Evolutionary conservation across 176 grass and related monocot genomes (phyloP), one percentile per base, ranked within the genome.

Genomic region (Stipa capillata): DNA sequence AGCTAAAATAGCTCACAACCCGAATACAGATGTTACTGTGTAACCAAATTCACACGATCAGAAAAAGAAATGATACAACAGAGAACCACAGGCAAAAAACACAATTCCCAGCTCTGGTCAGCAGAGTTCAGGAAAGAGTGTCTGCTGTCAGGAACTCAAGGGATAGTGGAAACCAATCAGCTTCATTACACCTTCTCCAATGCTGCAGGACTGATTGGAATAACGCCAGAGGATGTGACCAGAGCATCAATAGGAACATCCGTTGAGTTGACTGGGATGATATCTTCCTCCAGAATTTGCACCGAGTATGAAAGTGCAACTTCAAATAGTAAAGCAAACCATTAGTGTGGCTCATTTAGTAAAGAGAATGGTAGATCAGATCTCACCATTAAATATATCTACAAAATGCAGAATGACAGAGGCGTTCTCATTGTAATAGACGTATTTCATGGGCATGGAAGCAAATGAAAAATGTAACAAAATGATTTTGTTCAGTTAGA

Each of bases 181-280:
- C 77, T 59, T 49, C 6, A 43, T 74, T 50, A 61, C 76, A 94
- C 83, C 68, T 53, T 90, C 50, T 89, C 85, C 76, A 87, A 65
- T 0, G 92, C 87, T 18, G 84, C 68, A 71, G 83, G 29, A 63
- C 83, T 91, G 76, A 98, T 89, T 15, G 87, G 77, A 89, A 94
- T 83, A 25, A 98, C 75, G 33, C 91, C 92, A 34, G 76, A 62
- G 5, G 92, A 67, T n/a, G 85, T 87, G 40, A 98, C 78, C 10
- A 94, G 81, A 50, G 87, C 89, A 81, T 98, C 95, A 11, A 98
- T 79, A 73, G 87, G 83, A 63, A 93, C 59, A 82, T 98, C 95
- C 6, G 79, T 92, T 55, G 83, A 80, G 35, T 83, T 89, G 61
- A 91, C 72, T 50, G 92, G 87, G 76, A 93, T 92, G 53, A 87